These are phyloP conservation scores for Saccharomyces hybrid DNA, from an alignment of 1,139 yeast species.

Conservation along the genomic window DNA sequence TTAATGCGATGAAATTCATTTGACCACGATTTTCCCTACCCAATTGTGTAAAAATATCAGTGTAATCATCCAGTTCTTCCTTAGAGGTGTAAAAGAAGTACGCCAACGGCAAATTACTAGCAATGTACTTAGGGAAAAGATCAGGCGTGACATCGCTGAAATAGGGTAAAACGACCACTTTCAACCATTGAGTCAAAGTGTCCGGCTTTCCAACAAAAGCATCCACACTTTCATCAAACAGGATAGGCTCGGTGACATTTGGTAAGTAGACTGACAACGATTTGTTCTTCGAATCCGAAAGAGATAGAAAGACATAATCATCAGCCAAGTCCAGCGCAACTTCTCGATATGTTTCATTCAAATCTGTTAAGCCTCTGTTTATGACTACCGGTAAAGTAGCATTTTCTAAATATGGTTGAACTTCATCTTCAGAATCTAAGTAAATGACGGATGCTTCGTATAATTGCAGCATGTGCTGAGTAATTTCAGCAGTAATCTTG, in stretches of 20 bases:
- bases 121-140: slow-evolving; percentile 70
- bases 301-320: slow-evolving; percentile 14
- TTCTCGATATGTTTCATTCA: slow-evolving; percentile 23
- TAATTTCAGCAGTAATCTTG: slow-evolving; percentile 70
- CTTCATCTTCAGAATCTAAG: slow-evolving; percentile 45
- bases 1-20: slow-evolving; percentile 81
- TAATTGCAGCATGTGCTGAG: slow-evolving; percentile 71
- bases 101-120: slow-evolving; percentile 68
- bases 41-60: slow-evolving; percentile 47
- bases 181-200: slow-evolving; percentile 9
- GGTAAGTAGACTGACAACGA: slow-evolving; percentile 7
- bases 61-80: slow-evolving; percentile 56
- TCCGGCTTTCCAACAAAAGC: background rate
- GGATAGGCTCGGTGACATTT: background rate
- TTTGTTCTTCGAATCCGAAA: slow-evolving; percentile 1
- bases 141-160: slow-evolving; percentile 85
- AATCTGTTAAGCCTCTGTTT: slow-evolving; percentile 18
- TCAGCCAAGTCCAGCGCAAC: slow-evolving; percentile 22
- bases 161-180: slow-evolving; percentile 50
- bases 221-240: slow-evolving; percentile 3
- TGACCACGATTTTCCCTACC: slow-evolving; percentile 75
- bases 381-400: slow-evolving; percentile 18
- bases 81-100: slow-evolving; percentile 73
- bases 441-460: slow-evolving; percentile 70
- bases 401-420: slow-evolving; percentile 33